Percentiles rank a stretch among this genome's conserved stretches.
These are phyloP conservation scores for Ricinus communis DNA, from an alignment of 345 rosid species.

Conservation along the genomic window DNA sequence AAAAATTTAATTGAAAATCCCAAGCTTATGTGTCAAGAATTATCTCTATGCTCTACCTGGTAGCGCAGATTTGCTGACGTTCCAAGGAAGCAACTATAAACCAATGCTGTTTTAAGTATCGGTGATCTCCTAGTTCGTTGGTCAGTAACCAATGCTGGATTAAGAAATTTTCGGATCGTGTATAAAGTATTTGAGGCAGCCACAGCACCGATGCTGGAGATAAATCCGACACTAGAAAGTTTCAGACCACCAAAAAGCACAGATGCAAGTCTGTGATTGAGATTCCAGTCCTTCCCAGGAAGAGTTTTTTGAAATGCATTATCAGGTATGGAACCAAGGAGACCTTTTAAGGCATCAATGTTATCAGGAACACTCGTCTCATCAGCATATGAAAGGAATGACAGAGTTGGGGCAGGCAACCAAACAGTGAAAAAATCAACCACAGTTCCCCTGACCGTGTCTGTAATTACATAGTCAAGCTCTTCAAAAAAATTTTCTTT, in stretches of 20 bases:
- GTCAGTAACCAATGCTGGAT: constrained; percentile 46
- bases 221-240: constrained; percentile 79
- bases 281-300: constrained; percentile 77
- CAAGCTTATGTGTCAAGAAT: constrained; percentile 6
- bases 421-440: constrained; percentile 92
- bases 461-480: constrained; percentile 88
- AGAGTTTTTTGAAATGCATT: constrained; percentile 91
- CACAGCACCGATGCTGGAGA: constrained; percentile 82
- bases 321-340: constrained; percentile 87
- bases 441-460: constrained; percentile 71
- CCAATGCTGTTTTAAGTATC: constrained; percentile 69
- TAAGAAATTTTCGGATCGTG: constrained; percentile 50
- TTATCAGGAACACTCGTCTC: constrained; percentile 48
- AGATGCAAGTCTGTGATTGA: constrained; percentile 75
- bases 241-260: constrained; percentile 83
- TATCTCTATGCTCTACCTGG: constrained; percentile 63
- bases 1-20: not conserved
- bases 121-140: constrained; percentile 74
- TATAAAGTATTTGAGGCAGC: constrained; percentile 70
- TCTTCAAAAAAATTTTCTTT: constrained; percentile 87
- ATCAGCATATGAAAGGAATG: constrained; percentile 71
- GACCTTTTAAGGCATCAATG: constrained; percentile 60
- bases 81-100: constrained; percentile 79
- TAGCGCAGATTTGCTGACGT: constrained; percentile 87
- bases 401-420: constrained; percentile 93